Evolutionary conservation across 306 rosid genomes (phyloP).

Genomic region (Morella rubra): DNA sequence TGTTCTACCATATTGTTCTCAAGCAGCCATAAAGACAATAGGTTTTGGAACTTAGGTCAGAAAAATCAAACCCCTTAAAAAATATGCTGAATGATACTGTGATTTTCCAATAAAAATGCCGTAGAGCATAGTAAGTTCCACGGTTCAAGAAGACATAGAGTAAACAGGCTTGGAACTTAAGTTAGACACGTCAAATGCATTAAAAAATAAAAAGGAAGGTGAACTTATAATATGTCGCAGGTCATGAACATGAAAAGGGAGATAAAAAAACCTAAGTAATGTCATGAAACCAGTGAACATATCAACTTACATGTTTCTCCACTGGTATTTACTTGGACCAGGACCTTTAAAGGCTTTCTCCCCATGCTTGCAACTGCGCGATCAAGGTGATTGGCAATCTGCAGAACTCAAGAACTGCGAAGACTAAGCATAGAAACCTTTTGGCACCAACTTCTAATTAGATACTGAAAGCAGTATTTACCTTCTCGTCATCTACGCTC

Average conservation of each 20-base stretch:
- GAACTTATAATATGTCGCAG: constrained; percentile 15
- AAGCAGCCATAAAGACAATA: background rate
- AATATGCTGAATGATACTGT: background rate
- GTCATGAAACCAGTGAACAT: background rate
- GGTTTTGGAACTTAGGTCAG: background rate
- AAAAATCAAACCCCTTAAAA: background rate
- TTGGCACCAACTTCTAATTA: background rate
- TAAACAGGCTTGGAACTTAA: background rate
- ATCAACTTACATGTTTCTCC: constrained; percentile 79
- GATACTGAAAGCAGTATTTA: constrained; percentile 21
- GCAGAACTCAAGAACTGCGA: background rate
- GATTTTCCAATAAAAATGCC: background rate
- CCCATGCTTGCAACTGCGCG: constrained; percentile 63
- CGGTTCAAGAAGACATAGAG: background rate
- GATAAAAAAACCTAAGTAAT: constrained; percentile 4
- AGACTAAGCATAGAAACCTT: background rate
- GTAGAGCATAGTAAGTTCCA: background rate
- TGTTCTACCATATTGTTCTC: background rate
- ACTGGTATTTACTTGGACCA: constrained; percentile 94
- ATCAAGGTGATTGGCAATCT: constrained; percentile 86
- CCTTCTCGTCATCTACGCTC: constrained; percentile 86
- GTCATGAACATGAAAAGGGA: background rate
- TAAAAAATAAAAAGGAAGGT: constrained; percentile 17
- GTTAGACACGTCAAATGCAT: background rate
- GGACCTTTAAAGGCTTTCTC: constrained; percentile 78